Evolutionary conservation across 108 stramenopile species (phyloP), one percentile per base, ranked within the genome.

Genomic region (Thalassiosira profunda): DNA sequence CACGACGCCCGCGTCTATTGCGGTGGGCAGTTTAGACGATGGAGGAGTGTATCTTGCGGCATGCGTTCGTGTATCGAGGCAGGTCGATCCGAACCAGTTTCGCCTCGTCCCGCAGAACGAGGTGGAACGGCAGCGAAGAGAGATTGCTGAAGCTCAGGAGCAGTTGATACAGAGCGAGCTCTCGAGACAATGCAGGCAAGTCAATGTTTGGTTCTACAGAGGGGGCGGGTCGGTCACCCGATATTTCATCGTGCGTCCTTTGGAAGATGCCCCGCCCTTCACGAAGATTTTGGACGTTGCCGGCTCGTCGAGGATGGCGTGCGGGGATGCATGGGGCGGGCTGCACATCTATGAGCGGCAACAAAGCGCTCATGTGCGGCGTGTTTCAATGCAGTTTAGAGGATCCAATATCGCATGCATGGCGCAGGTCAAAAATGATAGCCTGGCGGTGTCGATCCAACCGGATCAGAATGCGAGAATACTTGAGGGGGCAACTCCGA

Each of bases 61-160:
- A 11, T 52, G 80, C 14, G 82, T 82, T 61, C 63, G 51, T 18
- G 58, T 82, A 9, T 74, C 77, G 15, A 67, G 58, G 2, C 67
- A 63, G 30, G 29, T 44, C 11, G 59, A 81, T 52, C 73, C 67
- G 18, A 65, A 47, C 10, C 81, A 73, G 59, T 80, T 79, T 49
- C 80, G 80, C 7, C 30, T 85, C 15, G 56, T 69, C 1, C 84
- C 84, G 7, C 81, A 82, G 47, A 68, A 85, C 48, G 81, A 74
- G 9, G 54, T 41, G 12, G 73, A 68, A 12, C 60, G 67, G 14
- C 63, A 38, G 37, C 58, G 81, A 30, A 46, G 76, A 14, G 70
- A 38, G 10, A 51, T 21, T 20, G 74, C 81, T 3, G 85, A 80
- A 33, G 53, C 55, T 9, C 63, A 55, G 14, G 79, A 86, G 44